Conservation (phyloP, 495 filamentous ascomycete genomes). For the Trichoderma asperelloides region DNA sequence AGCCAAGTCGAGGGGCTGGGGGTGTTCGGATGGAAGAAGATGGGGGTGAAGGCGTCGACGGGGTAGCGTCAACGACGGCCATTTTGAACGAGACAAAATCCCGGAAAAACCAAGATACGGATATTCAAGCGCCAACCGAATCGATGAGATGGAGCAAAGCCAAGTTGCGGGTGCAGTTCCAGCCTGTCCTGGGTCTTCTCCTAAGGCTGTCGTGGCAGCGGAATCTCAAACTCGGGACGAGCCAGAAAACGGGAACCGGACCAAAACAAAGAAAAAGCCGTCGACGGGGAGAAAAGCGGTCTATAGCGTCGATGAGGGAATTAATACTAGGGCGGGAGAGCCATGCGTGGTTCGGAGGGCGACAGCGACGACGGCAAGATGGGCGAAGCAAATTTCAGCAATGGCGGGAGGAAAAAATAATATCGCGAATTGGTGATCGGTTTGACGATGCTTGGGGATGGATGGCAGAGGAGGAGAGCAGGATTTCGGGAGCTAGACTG, state of each 20-base stretch:
- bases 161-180: not conserved
- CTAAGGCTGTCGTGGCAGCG: conserved; percentile 1
- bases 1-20: conserved; percentile 59
- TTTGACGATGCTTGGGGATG: conserved; percentile 9
- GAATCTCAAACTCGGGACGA: not conserved
- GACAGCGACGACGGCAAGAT: not conserved
- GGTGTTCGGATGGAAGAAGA: conserved; percentile 43
- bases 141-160: not conserved
- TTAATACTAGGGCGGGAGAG: not conserved
- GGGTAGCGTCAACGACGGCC: conserved; percentile 2
- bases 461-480: conserved; percentile 8
- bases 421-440: conserved; percentile 7
- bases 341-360: not conserved
- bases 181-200: not conserved
- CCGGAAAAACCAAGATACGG: not conserved
- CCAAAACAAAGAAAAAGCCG: not conserved
- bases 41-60: conserved; percentile 11
- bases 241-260: not conserved
- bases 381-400: not conserved
- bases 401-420: not conserved
- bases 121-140: not conserved
- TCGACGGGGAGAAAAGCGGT: not conserved
- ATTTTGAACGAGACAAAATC: not conserved
- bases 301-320: not conserved
- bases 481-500: conserved; percentile 2